Conservation (phyloP, 768 basidiomycete genomes). For the Rubroboletus satanas region DNA sequence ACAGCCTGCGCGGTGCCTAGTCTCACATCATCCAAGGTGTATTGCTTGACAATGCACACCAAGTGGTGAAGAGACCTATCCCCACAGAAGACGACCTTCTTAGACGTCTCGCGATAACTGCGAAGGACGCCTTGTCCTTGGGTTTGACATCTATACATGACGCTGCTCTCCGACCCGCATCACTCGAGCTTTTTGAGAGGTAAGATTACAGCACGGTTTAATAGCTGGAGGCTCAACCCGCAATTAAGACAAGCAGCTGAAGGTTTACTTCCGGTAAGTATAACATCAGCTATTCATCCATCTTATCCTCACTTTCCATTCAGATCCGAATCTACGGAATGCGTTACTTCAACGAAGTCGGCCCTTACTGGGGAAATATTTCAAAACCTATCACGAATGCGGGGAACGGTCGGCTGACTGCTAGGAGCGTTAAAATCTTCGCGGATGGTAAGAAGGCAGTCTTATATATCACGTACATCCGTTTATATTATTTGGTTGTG, state of each 20-base stretch:
- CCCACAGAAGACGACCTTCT: slow-evolving; percentile 61
- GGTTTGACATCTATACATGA: slow-evolving; percentile 88
- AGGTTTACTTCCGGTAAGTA: slow-evolving; percentile 56
- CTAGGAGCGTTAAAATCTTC: slow-evolving; percentile 78
- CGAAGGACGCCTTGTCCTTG: slow-evolving; percentile 60
- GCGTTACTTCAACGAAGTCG: slow-evolving; percentile 64
- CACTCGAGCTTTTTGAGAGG: slow-evolving; percentile 74
- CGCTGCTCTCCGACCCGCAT: slow-evolving; percentile 65
- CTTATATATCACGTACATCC: neutral
- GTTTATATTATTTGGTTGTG: neutral
- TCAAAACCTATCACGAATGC: slow-evolving; percentile 51
- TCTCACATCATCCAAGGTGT: slow-evolving; percentile 44
- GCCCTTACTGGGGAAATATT: slow-evolving; percentile 71
- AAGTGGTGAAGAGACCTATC: slow-evolving; percentile 59
- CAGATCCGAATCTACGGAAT: slow-evolving; percentile 78
- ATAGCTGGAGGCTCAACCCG: neutral
- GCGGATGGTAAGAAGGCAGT: slow-evolving; percentile 41
- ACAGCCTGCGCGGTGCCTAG: slow-evolving; percentile 1
- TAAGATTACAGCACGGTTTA: slow-evolving; percentile 25
- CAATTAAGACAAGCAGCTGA: slow-evolving; percentile 55
- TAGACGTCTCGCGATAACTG: slow-evolving; percentile 56
- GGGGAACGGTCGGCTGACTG: slow-evolving; percentile 59
- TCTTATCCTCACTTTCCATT: neutral
- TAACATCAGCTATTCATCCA: slow-evolving; percentile 3
- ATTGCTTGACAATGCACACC: slow-evolving; percentile 84